Percentiles rank a stretch among this genome's conserved stretches.
Evolutionary conservation across 805 yeast genomes (phyloP).

Genomic region (Ogataea henricii): DNA sequence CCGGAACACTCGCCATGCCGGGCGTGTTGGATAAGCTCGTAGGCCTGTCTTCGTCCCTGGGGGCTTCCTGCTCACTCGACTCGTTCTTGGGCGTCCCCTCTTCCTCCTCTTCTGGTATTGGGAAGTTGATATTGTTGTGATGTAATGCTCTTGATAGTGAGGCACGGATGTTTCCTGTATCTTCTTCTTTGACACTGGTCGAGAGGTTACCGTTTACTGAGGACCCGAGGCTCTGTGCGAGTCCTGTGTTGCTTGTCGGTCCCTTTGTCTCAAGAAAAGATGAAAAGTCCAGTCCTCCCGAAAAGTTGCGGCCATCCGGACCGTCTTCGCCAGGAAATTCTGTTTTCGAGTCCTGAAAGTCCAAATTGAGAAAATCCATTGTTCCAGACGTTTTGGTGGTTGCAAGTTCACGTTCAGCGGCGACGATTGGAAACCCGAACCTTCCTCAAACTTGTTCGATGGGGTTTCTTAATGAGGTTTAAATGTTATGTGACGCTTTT

Average conservation of each 20-base stretch:
- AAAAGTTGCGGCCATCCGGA: background rate
- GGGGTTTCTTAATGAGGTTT: background rate
- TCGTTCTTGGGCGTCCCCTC: slow-evolving; percentile 5
- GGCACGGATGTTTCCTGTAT: slow-evolving; percentile 18
- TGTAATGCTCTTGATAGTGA: slow-evolving; percentile 25
- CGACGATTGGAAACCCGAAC: no score
- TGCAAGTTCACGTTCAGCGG: background rate
- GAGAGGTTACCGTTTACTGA: slow-evolving; percentile 2
- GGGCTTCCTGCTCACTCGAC: background rate
- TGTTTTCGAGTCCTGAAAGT: slow-evolving; percentile 5
- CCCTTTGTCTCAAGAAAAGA: slow-evolving; percentile 7
- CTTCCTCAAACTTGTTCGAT: no score
- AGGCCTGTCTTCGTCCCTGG: slow-evolving; percentile 12
- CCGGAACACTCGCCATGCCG: slow-evolving; percentile 4
- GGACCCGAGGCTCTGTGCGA: background rate
- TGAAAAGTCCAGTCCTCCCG: slow-evolving; percentile 9
- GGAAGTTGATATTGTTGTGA: slow-evolving; percentile 12
- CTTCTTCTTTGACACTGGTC: slow-evolving; percentile 8
- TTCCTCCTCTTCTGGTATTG: slow-evolving; percentile 23
- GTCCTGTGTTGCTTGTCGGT: background rate
- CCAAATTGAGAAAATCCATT: slow-evolving; percentile 21
- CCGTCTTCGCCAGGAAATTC: background rate
- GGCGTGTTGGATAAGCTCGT: slow-evolving; percentile 10
- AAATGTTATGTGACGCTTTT: background rate
- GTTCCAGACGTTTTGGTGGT: background rate